These are phyloP conservation scores for Adansonia rubrostipa DNA, from an alignment of 441 rosid species.

Conservation along the genomic window DNA sequence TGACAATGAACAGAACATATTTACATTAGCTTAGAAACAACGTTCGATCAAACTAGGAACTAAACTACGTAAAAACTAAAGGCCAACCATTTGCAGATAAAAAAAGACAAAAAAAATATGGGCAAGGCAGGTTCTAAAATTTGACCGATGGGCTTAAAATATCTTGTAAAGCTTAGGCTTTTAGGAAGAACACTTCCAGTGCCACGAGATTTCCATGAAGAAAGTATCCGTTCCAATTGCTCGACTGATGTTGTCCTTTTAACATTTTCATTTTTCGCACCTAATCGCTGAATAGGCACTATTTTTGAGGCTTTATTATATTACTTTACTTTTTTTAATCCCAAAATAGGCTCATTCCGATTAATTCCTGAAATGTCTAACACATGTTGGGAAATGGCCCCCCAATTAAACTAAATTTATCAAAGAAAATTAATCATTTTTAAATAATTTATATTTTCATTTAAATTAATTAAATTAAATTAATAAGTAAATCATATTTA, in stretches of 20 bases:
- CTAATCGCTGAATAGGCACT: no score
- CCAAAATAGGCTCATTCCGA: no score
- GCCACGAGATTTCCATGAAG: conserved; percentile 22
- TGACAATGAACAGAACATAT: background rate
- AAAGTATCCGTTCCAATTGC: conserved; percentile 22
- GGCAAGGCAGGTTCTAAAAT: conserved; percentile 14
- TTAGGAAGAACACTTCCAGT: background rate
- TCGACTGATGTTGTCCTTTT: conserved; percentile 6
- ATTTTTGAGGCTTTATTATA: no score
- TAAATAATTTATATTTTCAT: no score
- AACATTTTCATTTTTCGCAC: background rate
- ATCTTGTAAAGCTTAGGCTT: conserved; percentile 14
- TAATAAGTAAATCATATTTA: no score
- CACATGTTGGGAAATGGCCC: no score
- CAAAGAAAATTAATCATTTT: no score
- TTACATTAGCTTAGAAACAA: background rate
- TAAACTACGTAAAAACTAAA: background rate
- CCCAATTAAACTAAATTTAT: no score
- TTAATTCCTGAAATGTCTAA: no score
- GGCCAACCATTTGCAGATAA: background rate
- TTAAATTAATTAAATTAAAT: no score
- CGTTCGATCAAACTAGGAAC: background rate
- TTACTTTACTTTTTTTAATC: no score
- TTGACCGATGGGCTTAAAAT: conserved; percentile 21
- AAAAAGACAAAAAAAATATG: no score